Percentiles rank a stretch among this genome's conserved stretches.
Conservation (phyloP, 2,329 filamentous ascomycete species). For the Fusarium subglutinans region DNA sequence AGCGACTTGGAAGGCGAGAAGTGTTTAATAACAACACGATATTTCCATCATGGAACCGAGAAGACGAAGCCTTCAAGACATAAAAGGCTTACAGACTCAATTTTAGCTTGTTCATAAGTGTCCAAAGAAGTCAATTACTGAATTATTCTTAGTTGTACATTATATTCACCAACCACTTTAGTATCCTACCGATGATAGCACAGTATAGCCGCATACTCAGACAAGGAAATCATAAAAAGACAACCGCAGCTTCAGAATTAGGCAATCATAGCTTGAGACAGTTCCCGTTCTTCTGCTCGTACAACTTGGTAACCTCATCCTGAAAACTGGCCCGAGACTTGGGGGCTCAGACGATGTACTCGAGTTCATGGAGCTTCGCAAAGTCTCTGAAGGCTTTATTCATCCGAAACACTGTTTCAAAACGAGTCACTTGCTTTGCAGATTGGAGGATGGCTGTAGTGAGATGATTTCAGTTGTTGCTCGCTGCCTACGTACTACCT, state of each 20-base stretch:
- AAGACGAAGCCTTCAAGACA: neutral
- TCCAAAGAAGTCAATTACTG: neutral
- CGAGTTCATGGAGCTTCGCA: neutral
- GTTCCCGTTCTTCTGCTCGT: conserved; percentile 3
- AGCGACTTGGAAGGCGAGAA: neutral
- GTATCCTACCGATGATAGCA: too few relatives aligned
- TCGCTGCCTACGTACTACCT: neutral
- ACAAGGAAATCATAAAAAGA: neutral
- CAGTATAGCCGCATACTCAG: neutral
- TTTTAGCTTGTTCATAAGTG: neutral
- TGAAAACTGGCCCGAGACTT: conserved; percentile 17
- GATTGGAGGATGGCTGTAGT: neutral
- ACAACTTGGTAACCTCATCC: neutral
- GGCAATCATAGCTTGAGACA: conserved; percentile 27
- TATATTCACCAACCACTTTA: neutral
- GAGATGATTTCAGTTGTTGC: neutral
- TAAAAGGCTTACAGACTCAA: neutral
- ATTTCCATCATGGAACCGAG: neutral
- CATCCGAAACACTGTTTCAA: conserved; percentile 7
- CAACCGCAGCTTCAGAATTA: neutral
- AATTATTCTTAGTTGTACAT: neutral
- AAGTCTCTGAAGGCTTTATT: neutral
- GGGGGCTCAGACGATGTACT: neutral
- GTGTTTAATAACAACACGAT: neutral
- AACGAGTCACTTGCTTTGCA: neutral